Base-by-base conservation (phyloP, 768 basidiomycete species). In the Imleria badia region DNA sequence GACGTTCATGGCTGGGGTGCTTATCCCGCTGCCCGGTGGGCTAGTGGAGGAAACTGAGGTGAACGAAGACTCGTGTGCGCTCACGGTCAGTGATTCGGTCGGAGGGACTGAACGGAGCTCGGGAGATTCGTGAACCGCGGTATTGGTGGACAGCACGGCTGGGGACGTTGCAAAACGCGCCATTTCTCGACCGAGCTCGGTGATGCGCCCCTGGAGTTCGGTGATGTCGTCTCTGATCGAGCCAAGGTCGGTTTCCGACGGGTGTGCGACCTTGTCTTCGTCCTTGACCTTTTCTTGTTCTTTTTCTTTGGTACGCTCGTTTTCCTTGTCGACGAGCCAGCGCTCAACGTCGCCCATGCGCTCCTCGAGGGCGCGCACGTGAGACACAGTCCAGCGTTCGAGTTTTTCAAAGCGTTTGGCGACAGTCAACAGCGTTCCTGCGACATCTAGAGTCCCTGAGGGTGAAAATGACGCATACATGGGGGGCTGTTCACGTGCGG, bases 331-430 rank as follows among this genome's bases (percentile, higher is more conserved):
- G 6, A 93, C 91, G 10, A 93, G 76, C 89, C 89, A 94, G 42
- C 85, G 78, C 66, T 94, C 91, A n/a, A 94, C 91, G 52, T 94
- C 91, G 56, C 85, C 84, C 91, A 94, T 94, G 31, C 91, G 81
- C 19, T 93, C 91, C 60, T 94, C 91, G n/a, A 94, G 73, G 2
- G 91, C 91, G 50, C 91, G 84, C 3, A 92, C 90, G 61, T 94
- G 91, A 7, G 89, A 84, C 3, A 94, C 89, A 0, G 91, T 87
- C 91, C 91, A 94, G 58, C 87, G 87, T 66, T 94, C 91, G 13
- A 94, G 79, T 67, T 94, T 94, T 69, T 94, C 91, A 54, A 94
- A 93, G 20, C 91, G 83, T 40, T 62, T 72, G 13, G 89, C 88
- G 40, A 94, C 83, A 12, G 81, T 79, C 22, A 94, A 72, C 6